Evolutionary conservation across 257 asterid genomes (phyloP).

Genomic region (Petrea volubilis): DNA sequence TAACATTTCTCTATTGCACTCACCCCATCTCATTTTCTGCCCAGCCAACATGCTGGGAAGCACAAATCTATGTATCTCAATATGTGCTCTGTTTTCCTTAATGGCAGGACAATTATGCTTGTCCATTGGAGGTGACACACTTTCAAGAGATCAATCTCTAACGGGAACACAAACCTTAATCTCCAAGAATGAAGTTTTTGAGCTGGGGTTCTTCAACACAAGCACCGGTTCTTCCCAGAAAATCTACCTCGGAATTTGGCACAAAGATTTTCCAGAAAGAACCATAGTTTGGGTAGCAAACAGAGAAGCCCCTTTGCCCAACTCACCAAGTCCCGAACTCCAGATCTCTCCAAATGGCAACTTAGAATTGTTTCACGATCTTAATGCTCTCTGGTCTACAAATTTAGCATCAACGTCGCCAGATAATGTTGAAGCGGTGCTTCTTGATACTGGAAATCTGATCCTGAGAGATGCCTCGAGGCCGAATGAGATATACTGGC

Average conservation of each 20-base stretch:
- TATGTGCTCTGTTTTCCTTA: conserved; percentile 1
- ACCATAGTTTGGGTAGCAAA: conserved; percentile 43
- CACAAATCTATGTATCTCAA: not conserved
- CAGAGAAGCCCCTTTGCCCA: conserved; percentile 22
- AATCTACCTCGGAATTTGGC: conserved; percentile 41
- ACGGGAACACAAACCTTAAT: conserved; percentile 29
- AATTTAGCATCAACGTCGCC: conserved; percentile 2
- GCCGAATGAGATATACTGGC: conserved; percentile 28
- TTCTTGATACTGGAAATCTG: conserved; percentile 40
- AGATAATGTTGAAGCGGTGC: conserved; percentile 34
- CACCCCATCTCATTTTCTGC: not conserved
- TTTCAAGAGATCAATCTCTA: conserved; percentile 29
- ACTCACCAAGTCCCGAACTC: not conserved
- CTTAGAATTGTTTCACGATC: conserved; percentile 25
- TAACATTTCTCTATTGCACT: not conserved
- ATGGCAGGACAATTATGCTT: conserved; percentile 8
- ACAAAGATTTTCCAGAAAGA: conserved; percentile 23
- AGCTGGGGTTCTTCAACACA: conserved; percentile 42
- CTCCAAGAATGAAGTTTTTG: conserved; percentile 35
- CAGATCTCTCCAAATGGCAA: conserved; percentile 27
- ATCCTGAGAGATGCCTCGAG: conserved; percentile 28
- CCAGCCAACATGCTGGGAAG: conserved; percentile 7
- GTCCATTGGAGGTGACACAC: conserved; percentile 25
- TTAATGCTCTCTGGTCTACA: conserved; percentile 32
- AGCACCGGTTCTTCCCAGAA: not conserved